phyloP scores from a whole-genome alignment of 2,329 filamentous ascomycete genomes.

The Scorias spongiosa region DNA sequence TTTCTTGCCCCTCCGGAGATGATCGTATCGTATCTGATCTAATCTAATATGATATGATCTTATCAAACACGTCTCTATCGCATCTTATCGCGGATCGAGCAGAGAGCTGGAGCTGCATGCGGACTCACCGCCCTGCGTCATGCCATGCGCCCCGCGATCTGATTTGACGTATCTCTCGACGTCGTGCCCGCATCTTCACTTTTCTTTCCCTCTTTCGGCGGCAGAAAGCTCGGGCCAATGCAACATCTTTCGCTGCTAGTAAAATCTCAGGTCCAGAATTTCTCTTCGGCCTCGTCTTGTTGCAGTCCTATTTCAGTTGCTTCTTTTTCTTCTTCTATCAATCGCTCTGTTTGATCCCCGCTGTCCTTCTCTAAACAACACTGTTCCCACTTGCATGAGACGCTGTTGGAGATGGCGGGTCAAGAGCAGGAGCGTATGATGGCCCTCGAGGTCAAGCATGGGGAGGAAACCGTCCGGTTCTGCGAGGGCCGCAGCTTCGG shows the following conservation, averaged over 20 bases:
- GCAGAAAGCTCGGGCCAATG: too few relatives aligned
- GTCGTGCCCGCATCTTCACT: not conserved
- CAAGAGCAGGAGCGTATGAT: constrained; percentile 28
- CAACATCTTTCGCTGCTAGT: not conserved
- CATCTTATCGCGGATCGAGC: too few relatives aligned
- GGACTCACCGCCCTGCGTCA: not conserved
- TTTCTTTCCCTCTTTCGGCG: too few relatives aligned
- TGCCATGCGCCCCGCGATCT: not conserved
- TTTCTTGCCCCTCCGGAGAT: too few relatives aligned
- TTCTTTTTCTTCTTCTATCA: not conserved
- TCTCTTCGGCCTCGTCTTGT: not conserved
- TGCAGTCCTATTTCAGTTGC: not conserved
- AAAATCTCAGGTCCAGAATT: not conserved
- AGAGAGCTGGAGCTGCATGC: too few relatives aligned
- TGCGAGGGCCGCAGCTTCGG: constrained; percentile 96
- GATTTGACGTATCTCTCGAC: not conserved
- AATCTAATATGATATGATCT: too few relatives aligned
- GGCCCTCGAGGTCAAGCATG: constrained; percentile 86
- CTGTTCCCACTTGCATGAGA: constrained; percentile 3
- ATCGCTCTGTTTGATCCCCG: not conserved
- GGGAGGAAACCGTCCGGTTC: constrained; percentile 41
- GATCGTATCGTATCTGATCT: too few relatives aligned
- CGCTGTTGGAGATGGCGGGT: constrained; percentile 10
- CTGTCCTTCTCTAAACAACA: constrained; percentile 1
- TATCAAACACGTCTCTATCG: too few relatives aligned